These are phyloP conservation scores for Claviceps purpurea DNA, from an alignment of 2,329 filamentous ascomycete species.

Conservation along the genomic window DNA sequence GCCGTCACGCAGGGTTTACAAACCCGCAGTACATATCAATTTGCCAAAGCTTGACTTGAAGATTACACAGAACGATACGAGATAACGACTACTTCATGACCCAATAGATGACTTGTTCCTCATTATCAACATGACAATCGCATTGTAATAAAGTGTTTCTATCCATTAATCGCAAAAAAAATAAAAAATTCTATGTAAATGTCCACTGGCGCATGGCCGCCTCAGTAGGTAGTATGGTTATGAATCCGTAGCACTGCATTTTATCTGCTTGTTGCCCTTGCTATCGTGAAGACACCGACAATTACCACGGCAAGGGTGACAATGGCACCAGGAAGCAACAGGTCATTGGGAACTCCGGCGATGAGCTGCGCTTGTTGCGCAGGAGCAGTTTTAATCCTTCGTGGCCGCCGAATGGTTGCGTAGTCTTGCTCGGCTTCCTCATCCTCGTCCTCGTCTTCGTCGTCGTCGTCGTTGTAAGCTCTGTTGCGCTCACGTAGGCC, in stretches of 20 bases:
- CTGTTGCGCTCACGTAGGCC: conserved; percentile 37
- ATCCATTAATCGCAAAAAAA: conserved; percentile 8
- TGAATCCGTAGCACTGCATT: conserved; percentile 8
- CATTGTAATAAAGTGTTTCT: not conserved
- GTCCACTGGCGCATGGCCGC: conserved; percentile 23
- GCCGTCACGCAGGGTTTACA: too few relatives aligned
- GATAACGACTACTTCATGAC: not conserved
- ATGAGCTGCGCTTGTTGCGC: conserved; percentile 67
- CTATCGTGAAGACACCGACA: conserved; percentile 80
- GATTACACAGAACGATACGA: too few relatives aligned
- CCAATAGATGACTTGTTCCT: not conserved
- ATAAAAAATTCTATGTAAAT: conserved; percentile 11
- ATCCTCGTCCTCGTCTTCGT: conserved; percentile 37
- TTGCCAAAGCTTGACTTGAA: too few relatives aligned
- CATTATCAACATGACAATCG: not conserved
- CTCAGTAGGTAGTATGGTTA: conserved; percentile 21
- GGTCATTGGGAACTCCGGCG: conserved; percentile 82
- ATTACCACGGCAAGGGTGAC: conserved; percentile 92
- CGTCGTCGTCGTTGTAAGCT: conserved; percentile 36
- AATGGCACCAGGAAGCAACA: conserved; percentile 85
- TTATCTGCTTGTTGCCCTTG: conserved; percentile 48
- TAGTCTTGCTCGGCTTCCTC: conserved; percentile 40
- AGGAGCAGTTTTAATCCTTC: conserved; percentile 22
- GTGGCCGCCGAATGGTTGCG: conserved; percentile 31
- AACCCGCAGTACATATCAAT: too few relatives aligned